Conservation (phyloP, 2,329 filamentous ascomycete species). For the Coleophoma crateriformis region DNA sequence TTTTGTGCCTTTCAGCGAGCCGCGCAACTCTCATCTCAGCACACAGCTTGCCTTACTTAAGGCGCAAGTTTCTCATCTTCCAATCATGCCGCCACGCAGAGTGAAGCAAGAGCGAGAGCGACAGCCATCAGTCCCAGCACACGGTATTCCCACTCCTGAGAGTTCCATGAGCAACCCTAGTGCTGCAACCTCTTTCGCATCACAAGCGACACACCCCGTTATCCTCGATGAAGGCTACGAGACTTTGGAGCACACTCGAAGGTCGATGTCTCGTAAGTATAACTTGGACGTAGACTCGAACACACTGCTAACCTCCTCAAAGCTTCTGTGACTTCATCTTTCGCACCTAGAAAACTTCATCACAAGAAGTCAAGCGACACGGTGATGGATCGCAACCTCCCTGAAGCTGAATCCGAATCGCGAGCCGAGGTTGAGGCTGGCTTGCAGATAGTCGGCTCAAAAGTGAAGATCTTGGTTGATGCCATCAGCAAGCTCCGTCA, state of each 20-base stretch:
- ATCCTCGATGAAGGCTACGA: neutral
- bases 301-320: neutral
- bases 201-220: no score
- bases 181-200: no score
- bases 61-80: no score
- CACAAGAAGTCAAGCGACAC: neutral
- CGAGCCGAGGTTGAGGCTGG: constrained; percentile 10
- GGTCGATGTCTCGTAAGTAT: constrained; percentile 7
- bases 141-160: no score
- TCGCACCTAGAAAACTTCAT: neutral
- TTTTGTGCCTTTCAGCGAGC: no score
- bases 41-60: no score
- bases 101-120: no score
- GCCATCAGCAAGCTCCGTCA: constrained; percentile 63
- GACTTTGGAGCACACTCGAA: neutral
- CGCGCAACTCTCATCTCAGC: no score
- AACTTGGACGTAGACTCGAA: neutral
- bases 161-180: no score
- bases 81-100: no score
- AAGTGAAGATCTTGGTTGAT: constrained; percentile 60
- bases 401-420: constrained; percentile 18
- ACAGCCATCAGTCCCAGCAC: no score
- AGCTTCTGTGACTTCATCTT: neutral
- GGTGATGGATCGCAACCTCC: neutral
- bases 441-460: constrained; percentile 50